Base-by-base conservation (phyloP, 176 grass and related monocot genomes). In the Phoenix dactylifera region DNA sequence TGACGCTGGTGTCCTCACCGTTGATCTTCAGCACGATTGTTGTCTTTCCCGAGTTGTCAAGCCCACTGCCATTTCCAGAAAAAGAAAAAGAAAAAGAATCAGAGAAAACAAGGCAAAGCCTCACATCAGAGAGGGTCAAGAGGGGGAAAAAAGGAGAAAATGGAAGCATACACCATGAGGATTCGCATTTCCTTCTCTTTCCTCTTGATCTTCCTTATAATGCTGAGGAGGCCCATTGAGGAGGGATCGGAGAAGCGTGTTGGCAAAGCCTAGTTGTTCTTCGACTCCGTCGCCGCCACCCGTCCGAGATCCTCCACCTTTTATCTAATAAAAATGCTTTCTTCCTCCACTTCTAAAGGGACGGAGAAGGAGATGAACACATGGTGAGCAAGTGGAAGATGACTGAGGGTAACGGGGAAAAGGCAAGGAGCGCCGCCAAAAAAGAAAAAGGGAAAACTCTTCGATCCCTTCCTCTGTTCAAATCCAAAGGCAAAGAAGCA, bases 151-250 rank as follows among this genome's bases (percentile, higher is more conserved):
- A 3, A 16, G n/a, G 20, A 15, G n/a, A 15, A 24, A 16, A 39
- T 7, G 15, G 14, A 5, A 25, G 25, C 86, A 16, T 96, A 90
- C 91, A 90, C 86, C 91, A 96, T 90, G 61, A 90, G 91, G 62
- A 96, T 96, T 52, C 83, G 83, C 86, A 96, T 90, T 68, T 96
- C 91, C 80, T 95, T 95, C 79, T 96, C 86, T 65, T 84, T 90
- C 65, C 72, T 81, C 64, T 90, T 96, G 77, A 96, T 87, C 72
- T 96, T 85, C 20, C 80, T 60, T 58, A 95, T 96, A 63, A 96
- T 87, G 80, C 80, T 96, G 19, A 90, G 91, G 7, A 96, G 75
- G 7, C 86, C 80, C 91, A 96, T 87, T 49, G 30, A 6, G 51
- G 66, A 65, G 20, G 29, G 2, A 49, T 55, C 7, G 6, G 58